Conservation (phyloP, 495 filamentous ascomycete genomes). For the Chlorociboria aeruginascens region DNA sequence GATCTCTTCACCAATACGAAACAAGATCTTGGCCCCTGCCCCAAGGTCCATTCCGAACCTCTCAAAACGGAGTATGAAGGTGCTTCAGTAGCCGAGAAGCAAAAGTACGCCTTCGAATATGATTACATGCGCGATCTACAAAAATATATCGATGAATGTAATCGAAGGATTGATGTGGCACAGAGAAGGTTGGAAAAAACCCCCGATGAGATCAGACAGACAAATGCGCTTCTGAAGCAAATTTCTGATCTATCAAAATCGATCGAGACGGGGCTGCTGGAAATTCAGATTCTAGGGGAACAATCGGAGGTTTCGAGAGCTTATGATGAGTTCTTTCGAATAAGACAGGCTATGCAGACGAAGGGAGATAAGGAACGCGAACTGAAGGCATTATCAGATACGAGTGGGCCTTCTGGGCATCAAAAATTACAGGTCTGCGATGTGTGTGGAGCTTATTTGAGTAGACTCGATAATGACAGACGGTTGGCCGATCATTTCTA, state of each 20-base stretch:
- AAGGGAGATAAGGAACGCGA: constrained; percentile 82
- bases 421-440: constrained; percentile 98
- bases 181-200: constrained; percentile 93
- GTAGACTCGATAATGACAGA: constrained; percentile 84
- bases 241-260: constrained; percentile 71
- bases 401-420: constrained; percentile 81
- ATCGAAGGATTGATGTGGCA: constrained; percentile 80
- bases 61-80: constrained; percentile 81
- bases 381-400: constrained; percentile 84
- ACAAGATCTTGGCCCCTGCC: constrained; percentile 86
- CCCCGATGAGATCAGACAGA: constrained; percentile 92
- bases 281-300: constrained; percentile 79
- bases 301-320: constrained; percentile 68
- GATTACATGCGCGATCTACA: constrained; percentile 95
- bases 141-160: constrained; percentile 93
- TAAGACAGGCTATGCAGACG: constrained; percentile 64
- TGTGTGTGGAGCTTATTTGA: constrained; percentile 90
- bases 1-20: constrained; percentile 99
- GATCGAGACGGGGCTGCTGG: constrained; percentile 71
- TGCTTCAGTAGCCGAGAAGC: constrained; percentile 50
- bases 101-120: constrained; percentile 80
- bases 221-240: constrained; percentile 82
- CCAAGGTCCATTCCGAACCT: constrained; percentile 80
- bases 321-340: constrained; percentile 73
- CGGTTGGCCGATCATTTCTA: constrained; percentile 95